Evolutionary conservation across 306 rosid species (phyloP).

Genomic region (Lablab purpureus): DNA sequence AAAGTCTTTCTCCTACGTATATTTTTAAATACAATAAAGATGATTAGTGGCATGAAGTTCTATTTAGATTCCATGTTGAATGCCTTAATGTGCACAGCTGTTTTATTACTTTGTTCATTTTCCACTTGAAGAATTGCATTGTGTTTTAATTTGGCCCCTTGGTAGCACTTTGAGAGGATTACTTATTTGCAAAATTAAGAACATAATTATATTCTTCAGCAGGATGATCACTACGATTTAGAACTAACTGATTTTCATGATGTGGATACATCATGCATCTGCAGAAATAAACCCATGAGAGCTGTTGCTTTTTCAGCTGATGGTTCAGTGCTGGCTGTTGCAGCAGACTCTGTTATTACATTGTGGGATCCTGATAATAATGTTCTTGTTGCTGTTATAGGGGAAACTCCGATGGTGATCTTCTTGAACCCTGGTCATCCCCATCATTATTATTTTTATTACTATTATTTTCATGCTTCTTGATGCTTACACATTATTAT

Average conservation of each 20-base stretch:
- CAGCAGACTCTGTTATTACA: conserved; percentile 89
- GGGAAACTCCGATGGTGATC: conserved; percentile 70
- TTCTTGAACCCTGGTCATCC: conserved; percentile 25
- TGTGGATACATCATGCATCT: conserved; percentile 34
- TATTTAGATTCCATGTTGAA: conserved; percentile 2
- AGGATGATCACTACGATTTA: conserved; percentile 17
- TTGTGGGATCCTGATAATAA: conserved; percentile 93
- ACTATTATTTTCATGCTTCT: conserved; percentile 5
- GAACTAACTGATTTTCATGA: conserved; percentile 36
- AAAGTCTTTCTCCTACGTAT: neutral
- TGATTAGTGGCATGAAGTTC: neutral
- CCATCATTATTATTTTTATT: neutral
- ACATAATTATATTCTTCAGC: neutral
- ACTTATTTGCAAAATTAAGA: conserved; percentile 16
- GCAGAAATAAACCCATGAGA: conserved; percentile 87
- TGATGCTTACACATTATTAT: neutral
- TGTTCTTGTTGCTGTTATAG: conserved; percentile 82
- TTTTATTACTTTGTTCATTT: conserved; percentile 24
- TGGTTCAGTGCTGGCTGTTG: conserved; percentile 94
- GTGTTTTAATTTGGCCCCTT: conserved; percentile 3
- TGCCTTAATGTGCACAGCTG: neutral
- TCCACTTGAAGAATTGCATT: neutral
- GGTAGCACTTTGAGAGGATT: neutral
- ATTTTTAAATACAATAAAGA: neutral
- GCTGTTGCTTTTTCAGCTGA: conserved; percentile 91